These are phyloP conservation scores for Claviceps monticola DNA, from an alignment of 2,329 filamentous ascomycete species.

Conservation along the genomic window DNA sequence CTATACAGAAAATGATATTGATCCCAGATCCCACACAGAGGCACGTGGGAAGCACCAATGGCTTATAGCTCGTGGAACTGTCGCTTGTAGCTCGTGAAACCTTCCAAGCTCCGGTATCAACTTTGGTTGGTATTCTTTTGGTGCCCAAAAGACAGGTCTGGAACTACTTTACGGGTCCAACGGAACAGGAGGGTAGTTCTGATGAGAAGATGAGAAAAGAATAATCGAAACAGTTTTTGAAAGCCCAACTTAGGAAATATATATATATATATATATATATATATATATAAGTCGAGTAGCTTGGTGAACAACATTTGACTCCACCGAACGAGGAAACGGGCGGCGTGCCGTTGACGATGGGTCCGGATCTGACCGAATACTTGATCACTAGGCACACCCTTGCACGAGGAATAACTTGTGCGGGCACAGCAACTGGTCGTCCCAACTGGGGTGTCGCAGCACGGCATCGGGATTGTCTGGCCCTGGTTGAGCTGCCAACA, in stretches of 20 bases:
- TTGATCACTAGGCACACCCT: constrained; percentile 1
- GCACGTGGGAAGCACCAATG: constrained; percentile 3
- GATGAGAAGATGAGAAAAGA: neutral
- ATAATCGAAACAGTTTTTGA: neutral
- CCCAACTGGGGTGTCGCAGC: neutral
- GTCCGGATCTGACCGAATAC: neutral
- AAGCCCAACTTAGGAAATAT: neutral
- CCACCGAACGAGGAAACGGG: neutral
- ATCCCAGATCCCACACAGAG: neutral
- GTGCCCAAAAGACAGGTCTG: neutral
- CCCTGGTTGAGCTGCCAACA: constrained; percentile 3
- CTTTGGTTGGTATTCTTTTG: neutral
- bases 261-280: neutral
- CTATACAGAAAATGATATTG: constrained; percentile 3
- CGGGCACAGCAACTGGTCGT: neutral
- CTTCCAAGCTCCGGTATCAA: constrained; percentile 4
- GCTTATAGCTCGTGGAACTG: neutral
- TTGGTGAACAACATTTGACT: neutral
- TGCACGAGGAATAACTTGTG: constrained; percentile 1
- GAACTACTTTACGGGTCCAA: neutral
- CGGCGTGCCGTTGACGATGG: neutral
- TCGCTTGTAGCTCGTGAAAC: neutral
- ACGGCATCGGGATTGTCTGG: neutral
- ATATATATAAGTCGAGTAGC: neutral
- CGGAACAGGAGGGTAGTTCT: neutral